Evolutionary conservation across 371 early-diverging fungal species (phyloP).

Genomic region (Actinomucor elegans): DNA sequence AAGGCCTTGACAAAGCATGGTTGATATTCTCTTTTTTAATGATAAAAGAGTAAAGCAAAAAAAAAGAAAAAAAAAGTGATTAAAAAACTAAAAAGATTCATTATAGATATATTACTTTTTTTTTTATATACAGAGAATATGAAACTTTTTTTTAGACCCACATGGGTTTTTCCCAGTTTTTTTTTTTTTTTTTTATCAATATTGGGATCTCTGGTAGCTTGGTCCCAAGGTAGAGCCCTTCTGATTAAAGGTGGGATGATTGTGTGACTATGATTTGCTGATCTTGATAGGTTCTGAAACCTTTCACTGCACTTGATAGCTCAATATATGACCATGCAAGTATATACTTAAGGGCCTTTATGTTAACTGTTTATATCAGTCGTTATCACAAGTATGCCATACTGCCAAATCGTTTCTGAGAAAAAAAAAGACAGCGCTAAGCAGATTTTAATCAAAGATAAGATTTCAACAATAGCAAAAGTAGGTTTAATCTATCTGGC

Average conservation of each 20-base stretch:
- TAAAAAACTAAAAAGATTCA: background rate
- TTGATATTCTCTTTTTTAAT: background rate
- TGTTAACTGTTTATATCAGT: too few species aligned
- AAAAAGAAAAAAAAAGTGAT: background rate
- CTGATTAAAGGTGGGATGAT: conserved; percentile 4
- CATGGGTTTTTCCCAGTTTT: conserved; percentile 6
- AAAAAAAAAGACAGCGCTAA: background rate
- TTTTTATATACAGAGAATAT: background rate
- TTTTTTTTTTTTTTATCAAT: conserved; percentile 3
- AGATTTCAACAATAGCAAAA: background rate
- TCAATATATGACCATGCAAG: background rate
- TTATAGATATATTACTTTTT: too few species aligned
- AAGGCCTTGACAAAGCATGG: conserved; percentile 38
- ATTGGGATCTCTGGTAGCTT: background rate
- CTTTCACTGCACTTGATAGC: background rate
- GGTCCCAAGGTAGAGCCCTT: too few species aligned
- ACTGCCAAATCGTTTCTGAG: background rate
- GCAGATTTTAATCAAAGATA: background rate
- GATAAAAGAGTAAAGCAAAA: background rate
- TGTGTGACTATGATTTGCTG: conserved; percentile 2
- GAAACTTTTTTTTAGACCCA: conserved; percentile 10
- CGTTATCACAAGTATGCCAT: background rate
- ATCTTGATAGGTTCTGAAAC: background rate
- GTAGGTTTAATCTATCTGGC: too few species aligned
- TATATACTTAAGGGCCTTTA: too few species aligned